These are phyloP conservation scores for Microdochium trichocladiopsis DNA, from an alignment of 2,329 filamentous ascomycete species.

Conservation along the genomic window DNA sequence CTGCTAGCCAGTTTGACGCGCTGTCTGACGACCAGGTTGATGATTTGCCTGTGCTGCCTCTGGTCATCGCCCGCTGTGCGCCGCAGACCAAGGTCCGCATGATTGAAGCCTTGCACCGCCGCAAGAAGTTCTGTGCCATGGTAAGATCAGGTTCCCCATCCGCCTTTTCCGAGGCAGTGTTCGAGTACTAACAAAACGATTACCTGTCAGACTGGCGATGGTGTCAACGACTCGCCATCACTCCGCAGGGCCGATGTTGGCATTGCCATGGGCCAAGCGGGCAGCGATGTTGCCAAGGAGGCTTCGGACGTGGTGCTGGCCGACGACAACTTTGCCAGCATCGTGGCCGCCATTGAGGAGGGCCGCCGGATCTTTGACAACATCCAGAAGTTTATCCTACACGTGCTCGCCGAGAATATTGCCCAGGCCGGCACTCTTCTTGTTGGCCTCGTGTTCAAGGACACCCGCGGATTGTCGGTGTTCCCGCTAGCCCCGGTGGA, in stretches of 20 bases:
- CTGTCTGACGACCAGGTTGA: conserved; percentile 59
- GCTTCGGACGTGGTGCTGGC: conserved; percentile 63
- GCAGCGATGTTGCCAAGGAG: conserved; percentile 57
- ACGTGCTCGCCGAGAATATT: conserved; percentile 63
- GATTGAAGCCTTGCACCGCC: conserved; percentile 65
- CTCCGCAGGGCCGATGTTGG: conserved; percentile 64
- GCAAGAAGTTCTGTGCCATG: conserved; percentile 61
- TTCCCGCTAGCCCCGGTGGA: conserved; percentile 71
- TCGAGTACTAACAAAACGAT: too few relatives aligned
- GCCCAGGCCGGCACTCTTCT: conserved; percentile 64
- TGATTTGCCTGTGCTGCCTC: conserved; percentile 53
- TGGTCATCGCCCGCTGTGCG: conserved; percentile 63
- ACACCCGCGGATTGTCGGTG: conserved; percentile 54
- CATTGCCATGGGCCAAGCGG: conserved; percentile 58
- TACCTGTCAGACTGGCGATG: conserved; percentile 56
- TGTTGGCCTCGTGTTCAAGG: conserved; percentile 67
- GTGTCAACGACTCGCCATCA: conserved; percentile 66
- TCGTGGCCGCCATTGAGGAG: conserved; percentile 65
- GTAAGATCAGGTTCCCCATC: conserved; percentile 10
- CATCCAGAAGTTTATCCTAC: conserved; percentile 68
- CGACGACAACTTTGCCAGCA: conserved; percentile 69
- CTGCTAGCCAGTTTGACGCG: conserved; percentile 56
- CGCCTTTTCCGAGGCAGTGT: too few relatives aligned
- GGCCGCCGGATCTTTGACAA: conserved; percentile 68
- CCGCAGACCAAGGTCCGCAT: conserved; percentile 67